Evolutionary conservation across 2,329 filamentous ascomycete species (phyloP).

Genomic region (Fusarium scirpi): DNA sequence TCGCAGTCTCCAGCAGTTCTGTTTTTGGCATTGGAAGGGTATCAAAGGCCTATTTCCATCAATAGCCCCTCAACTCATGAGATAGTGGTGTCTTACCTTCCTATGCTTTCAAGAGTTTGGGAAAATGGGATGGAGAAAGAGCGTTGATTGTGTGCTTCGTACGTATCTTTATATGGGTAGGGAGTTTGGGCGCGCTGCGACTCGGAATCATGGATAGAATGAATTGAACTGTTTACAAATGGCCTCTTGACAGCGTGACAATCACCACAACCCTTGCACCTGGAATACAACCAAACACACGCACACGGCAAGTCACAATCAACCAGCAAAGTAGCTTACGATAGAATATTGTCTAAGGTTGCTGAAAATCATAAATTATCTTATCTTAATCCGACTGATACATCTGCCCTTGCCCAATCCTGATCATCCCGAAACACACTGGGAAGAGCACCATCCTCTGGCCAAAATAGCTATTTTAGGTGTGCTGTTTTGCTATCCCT

Average conservation of each 20-base stretch:
- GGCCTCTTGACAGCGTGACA: background rate
- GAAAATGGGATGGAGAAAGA: conserved; percentile 22
- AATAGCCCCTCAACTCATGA: background rate
- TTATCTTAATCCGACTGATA: conserved; percentile 27
- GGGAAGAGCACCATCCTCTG: conserved; percentile 1
- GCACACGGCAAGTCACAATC: background rate
- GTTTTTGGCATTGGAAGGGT: conserved; percentile 23
- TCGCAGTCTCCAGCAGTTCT: conserved; percentile 18
- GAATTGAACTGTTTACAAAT: conserved; percentile 25
- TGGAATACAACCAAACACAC: background rate
- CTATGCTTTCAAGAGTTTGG: conserved; percentile 15
- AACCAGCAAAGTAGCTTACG: background rate
- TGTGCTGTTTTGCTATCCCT: conserved; percentile 7
- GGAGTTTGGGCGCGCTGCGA: conserved; percentile 44
- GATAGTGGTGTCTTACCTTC: background rate
- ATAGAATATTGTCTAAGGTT: conserved; percentile 11
- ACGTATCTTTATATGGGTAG: conserved; percentile 41
- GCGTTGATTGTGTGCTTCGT: conserved; percentile 30
- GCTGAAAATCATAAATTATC: conserved; percentile 37
- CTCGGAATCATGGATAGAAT: conserved; percentile 42
- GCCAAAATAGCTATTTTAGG: conserved; percentile 11
- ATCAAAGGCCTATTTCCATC: conserved; percentile 1
- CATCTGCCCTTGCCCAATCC: conserved; percentile 28
- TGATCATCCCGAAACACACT: conserved; percentile 15
- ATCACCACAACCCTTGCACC: background rate